phyloP scores from a whole-genome alignment of 345 rosid genomes.

The Erysimum cheiranthoides region DNA sequence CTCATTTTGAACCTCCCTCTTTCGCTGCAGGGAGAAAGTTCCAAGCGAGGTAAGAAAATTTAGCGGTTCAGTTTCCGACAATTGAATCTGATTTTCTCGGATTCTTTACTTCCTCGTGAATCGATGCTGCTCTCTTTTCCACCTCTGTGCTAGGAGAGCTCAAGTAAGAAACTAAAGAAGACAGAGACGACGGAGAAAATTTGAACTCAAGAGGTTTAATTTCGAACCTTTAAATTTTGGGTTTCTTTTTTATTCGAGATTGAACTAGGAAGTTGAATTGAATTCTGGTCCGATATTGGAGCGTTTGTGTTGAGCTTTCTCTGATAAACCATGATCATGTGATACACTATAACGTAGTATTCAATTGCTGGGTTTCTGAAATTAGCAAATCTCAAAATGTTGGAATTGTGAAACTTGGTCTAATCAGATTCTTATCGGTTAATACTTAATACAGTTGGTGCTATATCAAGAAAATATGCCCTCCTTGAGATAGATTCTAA shows the following conservation, averaged over 20 bases:
- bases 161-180: background rate
- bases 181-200: background rate
- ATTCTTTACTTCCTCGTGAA: background rate
- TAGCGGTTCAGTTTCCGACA: background rate
- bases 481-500: background rate
- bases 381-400: background rate
- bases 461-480: background rate
- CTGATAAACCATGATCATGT: background rate
- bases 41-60: background rate
- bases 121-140: background rate
- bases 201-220: constrained; percentile 29
- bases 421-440: background rate
- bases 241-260: constrained; percentile 9
- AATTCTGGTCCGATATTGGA: background rate
- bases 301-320: background rate
- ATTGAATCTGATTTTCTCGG: background rate
- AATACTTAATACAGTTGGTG: background rate
- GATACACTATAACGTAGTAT: background rate
- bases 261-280: constrained; percentile 16
- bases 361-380: background rate
- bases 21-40: background rate
- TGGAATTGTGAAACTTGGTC: background rate
- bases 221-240: background rate
- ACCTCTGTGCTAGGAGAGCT: background rate
- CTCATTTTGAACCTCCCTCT: constrained; percentile 4